phyloP scores from a whole-genome alignment of 305 asterid species.

The Solanum aculeatissimum region DNA sequence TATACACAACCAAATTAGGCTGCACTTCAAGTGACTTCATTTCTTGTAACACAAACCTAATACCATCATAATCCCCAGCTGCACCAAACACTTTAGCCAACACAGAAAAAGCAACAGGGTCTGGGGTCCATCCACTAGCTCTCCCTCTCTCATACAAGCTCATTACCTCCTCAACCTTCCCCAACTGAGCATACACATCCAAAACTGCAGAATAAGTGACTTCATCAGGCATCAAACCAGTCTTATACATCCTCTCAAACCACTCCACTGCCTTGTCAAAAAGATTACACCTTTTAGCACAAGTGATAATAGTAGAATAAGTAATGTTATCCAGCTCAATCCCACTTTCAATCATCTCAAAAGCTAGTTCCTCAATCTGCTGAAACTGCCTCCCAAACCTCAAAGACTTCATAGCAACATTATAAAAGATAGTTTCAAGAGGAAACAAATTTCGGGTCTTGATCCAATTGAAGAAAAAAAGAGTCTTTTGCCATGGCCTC shows the following conservation, averaged over 20 bases:
- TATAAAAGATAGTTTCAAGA: constrained; percentile 79
- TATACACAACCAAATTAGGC: constrained; percentile 80
- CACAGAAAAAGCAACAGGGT: constrained; percentile 62
- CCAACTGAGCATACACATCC: constrained; percentile 79
- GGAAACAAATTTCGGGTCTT: constrained; percentile 52
- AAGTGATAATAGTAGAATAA: constrained; percentile 76
- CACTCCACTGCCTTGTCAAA: constrained; percentile 85
- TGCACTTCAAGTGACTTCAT: constrained; percentile 68
- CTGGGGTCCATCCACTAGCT: constrained; percentile 95
- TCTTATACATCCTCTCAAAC: constrained; percentile 95
- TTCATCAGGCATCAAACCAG: constrained; percentile 96
- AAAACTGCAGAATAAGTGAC: constrained; percentile 85
- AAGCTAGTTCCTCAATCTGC: constrained; percentile 60
- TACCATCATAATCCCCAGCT: constrained; percentile 94
- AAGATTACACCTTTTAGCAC: constrained; percentile 81
- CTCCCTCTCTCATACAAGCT: constrained; percentile 86
- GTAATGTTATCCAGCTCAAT: constrained; percentile 76
- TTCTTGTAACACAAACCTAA: constrained; percentile 65
- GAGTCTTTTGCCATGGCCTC: constrained; percentile 57
- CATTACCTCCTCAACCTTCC: constrained; percentile 83
- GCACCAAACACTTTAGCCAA: constrained; percentile 84
- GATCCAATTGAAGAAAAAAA: constrained; percentile 71
- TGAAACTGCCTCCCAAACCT: constrained; percentile 80
- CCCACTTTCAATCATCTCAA: constrained; percentile 69
- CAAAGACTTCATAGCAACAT: constrained; percentile 80